Conservation (phyloP, 2,329 filamentous ascomycete species). For the Calonectria honghensis region DNA sequence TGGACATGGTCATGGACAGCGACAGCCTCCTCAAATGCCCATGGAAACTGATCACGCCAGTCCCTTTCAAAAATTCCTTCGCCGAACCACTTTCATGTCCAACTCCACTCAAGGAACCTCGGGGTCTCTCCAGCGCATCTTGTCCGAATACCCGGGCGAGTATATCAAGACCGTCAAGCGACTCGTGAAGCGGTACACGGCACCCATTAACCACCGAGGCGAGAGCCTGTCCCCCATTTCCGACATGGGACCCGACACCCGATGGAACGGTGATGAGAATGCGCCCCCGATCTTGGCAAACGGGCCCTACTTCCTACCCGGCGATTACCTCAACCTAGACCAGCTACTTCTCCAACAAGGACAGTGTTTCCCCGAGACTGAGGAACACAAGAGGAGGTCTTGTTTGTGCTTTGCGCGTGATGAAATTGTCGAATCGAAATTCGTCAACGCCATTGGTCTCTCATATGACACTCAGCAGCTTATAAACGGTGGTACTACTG, state of each 20-base stretch:
- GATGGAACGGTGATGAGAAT: slow-evolving; percentile 57
- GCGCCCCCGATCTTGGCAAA: slow-evolving; percentile 48
- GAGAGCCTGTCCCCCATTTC: slow-evolving; percentile 53
- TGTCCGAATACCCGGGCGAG: slow-evolving; percentile 57
- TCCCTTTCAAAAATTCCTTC: slow-evolving; percentile 56
- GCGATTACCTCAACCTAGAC: slow-evolving; percentile 68
- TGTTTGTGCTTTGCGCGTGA: slow-evolving; percentile 57
- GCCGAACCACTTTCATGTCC: slow-evolving; percentile 61
- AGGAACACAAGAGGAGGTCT: slow-evolving; percentile 51
- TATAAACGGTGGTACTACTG: slow-evolving; percentile 24
- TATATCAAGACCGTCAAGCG: slow-evolving; percentile 62
- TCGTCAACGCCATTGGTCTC: slow-evolving; percentile 56
- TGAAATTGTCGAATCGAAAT: slow-evolving; percentile 54
- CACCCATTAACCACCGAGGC: slow-evolving; percentile 51
- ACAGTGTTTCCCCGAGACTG: slow-evolving; percentile 46
- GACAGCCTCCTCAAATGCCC: neutral
- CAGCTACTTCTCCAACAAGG: slow-evolving; percentile 40
- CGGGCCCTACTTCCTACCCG: slow-evolving; percentile 63
- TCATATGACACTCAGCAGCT: slow-evolving; percentile 46
- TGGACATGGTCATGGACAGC: slow-evolving; percentile 8
- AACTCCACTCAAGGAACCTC: slow-evolving; percentile 63
- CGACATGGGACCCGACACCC: slow-evolving; percentile 43
- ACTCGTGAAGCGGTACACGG: slow-evolving; percentile 63
- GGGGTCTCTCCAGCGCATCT: slow-evolving; percentile 58
- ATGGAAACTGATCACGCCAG: slow-evolving; percentile 43